Conservation (phyloP, 306 rosid species). For the Medicago arabica region DNA sequence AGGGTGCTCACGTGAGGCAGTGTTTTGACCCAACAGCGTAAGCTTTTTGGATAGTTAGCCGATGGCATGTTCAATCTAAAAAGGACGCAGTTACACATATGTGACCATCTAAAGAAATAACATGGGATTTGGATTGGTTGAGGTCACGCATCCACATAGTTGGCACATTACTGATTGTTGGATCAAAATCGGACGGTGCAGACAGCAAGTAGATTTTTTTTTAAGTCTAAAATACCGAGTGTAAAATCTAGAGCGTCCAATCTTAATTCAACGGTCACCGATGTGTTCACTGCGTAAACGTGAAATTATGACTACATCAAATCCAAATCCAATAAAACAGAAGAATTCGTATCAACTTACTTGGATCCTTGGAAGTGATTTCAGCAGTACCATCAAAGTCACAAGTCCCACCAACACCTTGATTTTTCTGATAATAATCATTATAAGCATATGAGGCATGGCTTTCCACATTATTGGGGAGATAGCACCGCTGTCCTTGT, state of each 20-base stretch:
- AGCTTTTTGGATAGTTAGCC: background rate
- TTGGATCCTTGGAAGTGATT: constrained; percentile 68
- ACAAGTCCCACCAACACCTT: constrained; percentile 81
- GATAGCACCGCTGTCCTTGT: constrained; percentile 70
- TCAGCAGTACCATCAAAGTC: constrained; percentile 88
- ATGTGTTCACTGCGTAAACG: too few species aligned
- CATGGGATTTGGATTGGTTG: too few species aligned
- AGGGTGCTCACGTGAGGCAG: background rate
- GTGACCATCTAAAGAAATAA: constrained; percentile 11
- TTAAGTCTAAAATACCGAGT: too few species aligned
- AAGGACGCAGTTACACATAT: background rate
- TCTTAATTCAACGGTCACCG: too few species aligned
- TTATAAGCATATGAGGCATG: constrained; percentile 96
- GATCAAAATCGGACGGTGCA: too few species aligned
- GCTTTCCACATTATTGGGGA: constrained; percentile 64
- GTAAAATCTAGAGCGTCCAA: too few species aligned
- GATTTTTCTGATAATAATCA: constrained; percentile 86
- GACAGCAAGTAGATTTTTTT: too few species aligned
- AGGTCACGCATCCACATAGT: too few species aligned
- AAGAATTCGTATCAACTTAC: constrained; percentile 61
- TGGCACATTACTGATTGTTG: too few species aligned
- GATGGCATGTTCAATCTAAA: constrained; percentile 8
- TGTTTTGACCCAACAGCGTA: background rate
- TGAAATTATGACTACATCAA: too few species aligned
- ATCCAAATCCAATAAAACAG: background rate